Conservation (phyloP, 139 green algal genomes). For the Coelastrella sp. region DNA sequence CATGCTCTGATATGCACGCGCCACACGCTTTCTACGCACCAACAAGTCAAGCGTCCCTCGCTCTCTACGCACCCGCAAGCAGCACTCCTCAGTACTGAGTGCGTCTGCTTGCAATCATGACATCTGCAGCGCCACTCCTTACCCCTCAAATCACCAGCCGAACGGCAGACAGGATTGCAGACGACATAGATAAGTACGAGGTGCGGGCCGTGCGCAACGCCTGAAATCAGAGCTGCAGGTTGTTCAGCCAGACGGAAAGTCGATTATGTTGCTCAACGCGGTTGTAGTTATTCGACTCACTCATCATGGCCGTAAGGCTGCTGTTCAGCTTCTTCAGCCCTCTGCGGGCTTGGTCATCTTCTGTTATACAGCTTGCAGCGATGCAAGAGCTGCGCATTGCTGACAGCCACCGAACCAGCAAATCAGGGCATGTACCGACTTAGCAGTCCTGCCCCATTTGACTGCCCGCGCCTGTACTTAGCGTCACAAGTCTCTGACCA, state of each 20-base stretch:
- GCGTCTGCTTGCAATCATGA: neutral
- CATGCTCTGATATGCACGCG: too few species aligned
- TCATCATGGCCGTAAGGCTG: too few species aligned
- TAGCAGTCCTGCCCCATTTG: too few species aligned
- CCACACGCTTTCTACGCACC: too few species aligned
- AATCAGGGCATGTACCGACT: too few species aligned
- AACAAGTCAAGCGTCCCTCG: too few species aligned
- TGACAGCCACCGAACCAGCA: neutral
- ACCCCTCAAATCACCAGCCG: conserved; percentile 31
- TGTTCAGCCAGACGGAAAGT: neutral
- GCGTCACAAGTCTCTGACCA: neutral
- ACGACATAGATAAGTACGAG: conserved; percentile 42
- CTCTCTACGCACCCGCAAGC: too few species aligned
- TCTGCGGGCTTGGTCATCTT: neutral
- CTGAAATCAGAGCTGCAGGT: neutral
- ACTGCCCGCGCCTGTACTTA: too few species aligned
- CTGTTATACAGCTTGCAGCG: neutral
- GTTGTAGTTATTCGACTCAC: too few species aligned
- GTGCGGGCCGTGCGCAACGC: neutral
- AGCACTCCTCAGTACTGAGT: neutral
- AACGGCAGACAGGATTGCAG: neutral
- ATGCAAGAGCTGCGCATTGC: neutral
- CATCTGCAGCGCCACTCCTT: neutral
- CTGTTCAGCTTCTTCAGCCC: neutral
- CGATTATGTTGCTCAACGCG: too few species aligned